phyloP scores from a whole-genome alignment of 306 rosid genomes.

The Acmispon strigosus region DNA sequence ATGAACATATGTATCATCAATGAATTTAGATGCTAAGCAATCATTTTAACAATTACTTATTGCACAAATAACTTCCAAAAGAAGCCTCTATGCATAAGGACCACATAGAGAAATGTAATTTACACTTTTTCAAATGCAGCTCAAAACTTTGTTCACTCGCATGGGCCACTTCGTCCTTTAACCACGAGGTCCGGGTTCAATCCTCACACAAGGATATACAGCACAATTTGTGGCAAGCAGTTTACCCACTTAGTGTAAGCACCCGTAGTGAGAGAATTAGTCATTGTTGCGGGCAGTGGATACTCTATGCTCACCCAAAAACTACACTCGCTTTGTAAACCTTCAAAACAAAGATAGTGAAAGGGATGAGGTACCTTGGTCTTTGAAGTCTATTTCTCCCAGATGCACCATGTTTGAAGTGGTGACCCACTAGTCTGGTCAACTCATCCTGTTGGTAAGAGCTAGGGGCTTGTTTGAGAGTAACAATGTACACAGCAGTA shows the following conservation, averaged over 20 bases:
- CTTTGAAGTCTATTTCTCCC: constrained; percentile 47
- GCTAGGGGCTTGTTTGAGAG: constrained; percentile 59
- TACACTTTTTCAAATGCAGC: not conserved
- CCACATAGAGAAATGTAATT: not conserved
- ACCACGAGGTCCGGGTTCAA: too few species aligned
- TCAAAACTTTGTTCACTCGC: not conserved
- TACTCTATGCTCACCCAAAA: too few species aligned
- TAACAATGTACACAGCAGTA: constrained; percentile 71
- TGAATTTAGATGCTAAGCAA: constrained; percentile 3
- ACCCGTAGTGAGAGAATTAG: too few species aligned
- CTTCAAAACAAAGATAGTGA: not conserved
- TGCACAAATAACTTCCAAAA: constrained; percentile 4
- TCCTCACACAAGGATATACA: too few species aligned
- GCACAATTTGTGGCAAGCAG: too few species aligned
- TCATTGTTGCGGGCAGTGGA: too few species aligned
- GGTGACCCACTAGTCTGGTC: constrained; percentile 23
- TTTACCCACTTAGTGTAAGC: too few species aligned
- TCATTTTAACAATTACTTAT: constrained; percentile 7
- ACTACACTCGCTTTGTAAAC: not conserved
- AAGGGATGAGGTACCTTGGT: constrained; percentile 43
- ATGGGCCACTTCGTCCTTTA: too few species aligned
- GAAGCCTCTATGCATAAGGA: constrained; percentile 8
- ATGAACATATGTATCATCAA: not conserved
- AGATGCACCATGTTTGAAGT: constrained; percentile 31
- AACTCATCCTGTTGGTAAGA: constrained; percentile 46